These are phyloP conservation scores for Solanum chacoense DNA, from an alignment of 305 asterid species.

Conservation along the genomic window DNA sequence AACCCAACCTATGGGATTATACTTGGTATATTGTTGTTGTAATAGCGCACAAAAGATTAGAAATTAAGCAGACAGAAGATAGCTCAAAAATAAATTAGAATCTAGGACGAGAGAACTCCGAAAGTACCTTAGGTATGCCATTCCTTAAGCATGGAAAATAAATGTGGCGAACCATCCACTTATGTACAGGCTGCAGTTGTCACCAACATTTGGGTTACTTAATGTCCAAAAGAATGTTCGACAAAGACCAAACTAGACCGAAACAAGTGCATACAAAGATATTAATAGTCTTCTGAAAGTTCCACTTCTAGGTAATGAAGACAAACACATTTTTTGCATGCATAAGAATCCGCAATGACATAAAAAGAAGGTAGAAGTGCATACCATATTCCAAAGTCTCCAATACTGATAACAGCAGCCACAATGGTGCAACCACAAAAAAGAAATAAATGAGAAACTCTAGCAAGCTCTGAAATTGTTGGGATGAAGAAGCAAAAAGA, in stretches of 20 bases:
- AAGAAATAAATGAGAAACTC: constrained; percentile 9
- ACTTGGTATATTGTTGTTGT: neutral
- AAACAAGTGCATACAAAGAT: neutral
- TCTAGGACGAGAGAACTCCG: neutral
- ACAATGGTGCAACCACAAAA: constrained; percentile 15
- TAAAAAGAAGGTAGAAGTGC: constrained; percentile 14
- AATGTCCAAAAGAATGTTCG: neutral
- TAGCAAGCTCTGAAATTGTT: constrained; percentile 15
- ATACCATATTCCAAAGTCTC: constrained; percentile 99
- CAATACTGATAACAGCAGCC: constrained; percentile 67
- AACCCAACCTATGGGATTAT: neutral
- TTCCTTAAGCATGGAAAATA: constrained; percentile 88
- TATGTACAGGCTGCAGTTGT: constrained; percentile 89
- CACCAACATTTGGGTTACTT: constrained; percentile 7
- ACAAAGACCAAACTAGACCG: neutral
- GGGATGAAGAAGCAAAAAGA: neutral
- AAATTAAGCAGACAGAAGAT: neutral
- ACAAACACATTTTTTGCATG: neutral
- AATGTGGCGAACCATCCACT: constrained; percentile 97
- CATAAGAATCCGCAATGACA: neutral
- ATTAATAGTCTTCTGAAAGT: neutral
- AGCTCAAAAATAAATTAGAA: neutral
- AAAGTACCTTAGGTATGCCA: constrained; percentile 82
- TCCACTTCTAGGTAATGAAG: neutral
- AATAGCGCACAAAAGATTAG: neutral